A percentile compares a stretch with the other conserved stretches of the same genome.
Conservation (phyloP, 2,329 filamentous ascomycete genomes). For the Ascochyta pisi region DNA sequence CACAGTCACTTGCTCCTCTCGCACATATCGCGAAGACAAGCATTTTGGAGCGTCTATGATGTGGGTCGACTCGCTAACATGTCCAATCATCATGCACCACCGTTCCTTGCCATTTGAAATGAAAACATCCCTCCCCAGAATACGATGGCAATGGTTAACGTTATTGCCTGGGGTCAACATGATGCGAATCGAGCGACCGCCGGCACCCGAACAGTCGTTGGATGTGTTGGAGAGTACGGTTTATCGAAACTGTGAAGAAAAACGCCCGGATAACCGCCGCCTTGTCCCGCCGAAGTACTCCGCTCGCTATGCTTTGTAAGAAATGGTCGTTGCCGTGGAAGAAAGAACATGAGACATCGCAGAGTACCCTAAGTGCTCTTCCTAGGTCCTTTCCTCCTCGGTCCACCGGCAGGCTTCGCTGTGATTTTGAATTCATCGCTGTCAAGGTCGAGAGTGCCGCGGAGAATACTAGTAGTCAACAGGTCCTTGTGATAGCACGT, state of each 20-base stretch:
- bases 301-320: conserved; percentile 17
- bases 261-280: not conserved
- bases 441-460: conserved; percentile 50
- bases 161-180: not conserved
- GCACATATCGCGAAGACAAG: too few relatives aligned
- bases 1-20: too few relatives aligned
- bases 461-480: conserved; percentile 52
- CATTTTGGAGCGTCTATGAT: not conserved
- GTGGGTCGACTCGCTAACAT: conserved; percentile 21
- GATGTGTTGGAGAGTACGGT: not conserved
- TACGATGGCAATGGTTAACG: not conserved
- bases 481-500: conserved; percentile 53
- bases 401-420: conserved; percentile 4
- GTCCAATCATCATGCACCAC: conserved; percentile 2
- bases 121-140: not conserved
- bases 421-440: conserved; percentile 50
- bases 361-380: conserved; percentile 17
- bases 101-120: not conserved
- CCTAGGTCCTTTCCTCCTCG: conserved; percentile 25
- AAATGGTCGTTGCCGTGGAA: not conserved
- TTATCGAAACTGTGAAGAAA: not conserved
- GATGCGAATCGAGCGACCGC: not conserved
- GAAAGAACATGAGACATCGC: not conserved
- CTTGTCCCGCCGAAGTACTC: not conserved
- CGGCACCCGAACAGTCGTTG: not conserved